Evolutionary conservation across 2,329 filamentous ascomycete species (phyloP).

Genomic region (Pseudocercospora pini-densiflorae): DNA sequence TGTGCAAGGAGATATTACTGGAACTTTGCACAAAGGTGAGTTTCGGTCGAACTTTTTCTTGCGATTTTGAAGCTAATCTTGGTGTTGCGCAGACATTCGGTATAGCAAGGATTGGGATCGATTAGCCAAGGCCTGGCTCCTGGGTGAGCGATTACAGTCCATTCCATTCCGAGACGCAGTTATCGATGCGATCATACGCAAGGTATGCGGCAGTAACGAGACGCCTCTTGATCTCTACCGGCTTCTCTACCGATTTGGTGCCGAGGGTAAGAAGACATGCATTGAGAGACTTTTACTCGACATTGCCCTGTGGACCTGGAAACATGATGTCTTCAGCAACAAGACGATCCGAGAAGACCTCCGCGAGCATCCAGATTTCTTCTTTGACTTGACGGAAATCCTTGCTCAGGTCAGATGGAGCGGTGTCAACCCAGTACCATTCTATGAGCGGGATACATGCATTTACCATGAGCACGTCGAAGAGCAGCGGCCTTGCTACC

Average conservation of each 20-base stretch:
- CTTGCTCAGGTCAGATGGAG: not conserved
- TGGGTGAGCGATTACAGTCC: constrained; percentile 11
- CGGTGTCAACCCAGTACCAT: not conserved
- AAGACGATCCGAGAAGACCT: not conserved
- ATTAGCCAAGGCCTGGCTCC: constrained; percentile 10
- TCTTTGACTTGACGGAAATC: not conserved
- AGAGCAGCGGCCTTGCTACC: not conserved
- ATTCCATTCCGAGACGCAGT: constrained; percentile 11
- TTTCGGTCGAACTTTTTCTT: not conserved
- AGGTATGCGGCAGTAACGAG: not conserved
- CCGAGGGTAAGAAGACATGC: not conserved
- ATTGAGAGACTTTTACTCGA: constrained; percentile 9
- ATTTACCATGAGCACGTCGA: constrained; percentile 13
- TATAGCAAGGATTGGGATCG: not conserved
- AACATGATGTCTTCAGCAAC: not conserved
- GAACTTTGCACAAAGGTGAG: not conserved
- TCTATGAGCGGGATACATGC: not conserved
- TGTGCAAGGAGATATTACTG: too few relatives aligned
- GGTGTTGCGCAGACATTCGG: not conserved
- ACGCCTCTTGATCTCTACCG: not conserved
- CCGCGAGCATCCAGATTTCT: not conserved
- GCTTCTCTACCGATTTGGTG: not conserved
- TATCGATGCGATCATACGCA: constrained; percentile 1
- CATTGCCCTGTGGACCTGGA: not conserved
- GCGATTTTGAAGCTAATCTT: not conserved